Conservation (phyloP, 2,329 filamentous ascomycete genomes). For the Ambrosiella beaveri region DNA sequence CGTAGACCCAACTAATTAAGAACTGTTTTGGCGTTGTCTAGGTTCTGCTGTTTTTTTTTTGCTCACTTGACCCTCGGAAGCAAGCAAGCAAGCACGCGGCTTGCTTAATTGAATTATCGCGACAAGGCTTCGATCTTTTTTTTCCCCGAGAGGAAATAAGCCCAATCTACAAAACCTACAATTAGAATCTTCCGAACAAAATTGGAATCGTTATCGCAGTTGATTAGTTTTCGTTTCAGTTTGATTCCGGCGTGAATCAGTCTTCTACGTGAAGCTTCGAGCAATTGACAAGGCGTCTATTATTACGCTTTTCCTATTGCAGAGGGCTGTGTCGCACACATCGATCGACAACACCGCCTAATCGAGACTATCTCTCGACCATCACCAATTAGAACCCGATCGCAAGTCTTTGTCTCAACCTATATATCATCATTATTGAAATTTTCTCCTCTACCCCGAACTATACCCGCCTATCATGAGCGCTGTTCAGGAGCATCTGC, state of each 20-base stretch:
- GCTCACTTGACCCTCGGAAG: background rate
- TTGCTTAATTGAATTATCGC: slow-evolving; percentile 4
- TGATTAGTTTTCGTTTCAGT: too few species aligned
- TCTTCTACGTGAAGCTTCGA: background rate
- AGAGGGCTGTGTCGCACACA: background rate
- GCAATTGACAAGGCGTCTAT: background rate
- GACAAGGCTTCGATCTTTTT: slow-evolving; percentile 4
- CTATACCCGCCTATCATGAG: slow-evolving; percentile 16
- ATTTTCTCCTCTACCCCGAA: background rate
- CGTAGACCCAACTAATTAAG: too few species aligned
- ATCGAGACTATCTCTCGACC: background rate
- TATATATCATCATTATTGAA: background rate
- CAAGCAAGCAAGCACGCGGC: slow-evolving; percentile 4
- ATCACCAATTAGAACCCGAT: background rate
- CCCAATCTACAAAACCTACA: background rate
- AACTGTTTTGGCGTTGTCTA: too few species aligned
- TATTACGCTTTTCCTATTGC: background rate
- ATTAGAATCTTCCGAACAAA: background rate
- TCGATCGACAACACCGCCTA: background rate
- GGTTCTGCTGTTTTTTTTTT: too few species aligned
- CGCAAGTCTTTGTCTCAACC: background rate
- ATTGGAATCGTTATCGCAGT: background rate
- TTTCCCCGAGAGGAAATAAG: background rate
- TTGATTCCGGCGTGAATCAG: too few species aligned
- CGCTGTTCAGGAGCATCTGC: slow-evolving; percentile 57